Evolutionary conservation across 106 monocot species (phyloP), one percentile per base, ranked within the genome.

Genomic region (Hemerocallis citrina): DNA sequence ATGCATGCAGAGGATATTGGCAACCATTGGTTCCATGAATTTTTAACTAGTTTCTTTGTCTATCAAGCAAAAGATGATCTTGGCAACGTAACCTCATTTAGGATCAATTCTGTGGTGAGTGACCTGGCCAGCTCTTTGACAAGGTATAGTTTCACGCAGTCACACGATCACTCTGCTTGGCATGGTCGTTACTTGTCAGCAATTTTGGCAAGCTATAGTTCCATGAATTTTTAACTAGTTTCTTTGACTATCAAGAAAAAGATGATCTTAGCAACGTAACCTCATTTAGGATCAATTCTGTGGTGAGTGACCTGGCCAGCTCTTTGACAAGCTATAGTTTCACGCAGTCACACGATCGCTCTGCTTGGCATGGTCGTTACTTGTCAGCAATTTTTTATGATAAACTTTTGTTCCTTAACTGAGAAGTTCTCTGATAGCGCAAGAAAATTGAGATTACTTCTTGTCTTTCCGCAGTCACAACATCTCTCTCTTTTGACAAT

Each of bases 381-480:
- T 6, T 19, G 1, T 46, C 46, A 21, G 19, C 21, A 20, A 14
- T 46, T 19, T 20, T 2, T 20, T 0, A 7, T 46, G 46, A 46
- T 1, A 20, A n/a, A 20, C 4, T 20, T 20, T 2, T 46, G 4
- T 4, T 20, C 46, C 17, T 1, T 1, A 46, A 1, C 21, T 24
- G 16, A 8, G 10, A 24, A 40, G 38, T 1, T 23, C 25, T 5
- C 12, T 38, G 9, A 23, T 39, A 4, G 23, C 10, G 13, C 37
- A 38, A 40, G 40, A 16, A 59, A 59, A 11, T 59, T 59, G 37
- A 38, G 59, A 40, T 59, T 39, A 40, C 37, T 59, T 37, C 10
- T 59, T 22, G 1, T 59, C 8, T 38, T 59, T 12, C 22, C 9
- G 3, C 12, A 23, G 14, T 5, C 20, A 11, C 36, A 36, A 9